Evolutionary conservation across 352 stramenopile species (phyloP).

Genomic region (Globisporangium carolinianum): DNA sequence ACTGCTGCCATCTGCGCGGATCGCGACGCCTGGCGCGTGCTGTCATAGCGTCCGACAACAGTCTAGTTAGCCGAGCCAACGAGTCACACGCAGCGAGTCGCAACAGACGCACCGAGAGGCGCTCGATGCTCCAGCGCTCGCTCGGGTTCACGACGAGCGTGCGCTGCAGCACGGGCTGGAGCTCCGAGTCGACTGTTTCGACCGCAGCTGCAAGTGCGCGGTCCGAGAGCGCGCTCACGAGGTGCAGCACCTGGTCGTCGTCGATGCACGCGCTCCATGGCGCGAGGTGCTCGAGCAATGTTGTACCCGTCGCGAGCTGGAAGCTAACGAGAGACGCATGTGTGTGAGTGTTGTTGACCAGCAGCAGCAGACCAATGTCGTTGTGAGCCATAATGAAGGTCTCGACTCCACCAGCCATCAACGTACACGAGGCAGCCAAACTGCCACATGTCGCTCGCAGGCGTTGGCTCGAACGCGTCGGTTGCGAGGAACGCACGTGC

Average conservation of each 20-base stretch:
- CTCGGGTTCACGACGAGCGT: constrained; percentile 36
- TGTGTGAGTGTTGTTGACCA: no score
- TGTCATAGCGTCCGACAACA: not conserved
- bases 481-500: constrained; percentile 34
- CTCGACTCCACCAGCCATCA: not conserved
- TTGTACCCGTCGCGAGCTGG: constrained; percentile 35
- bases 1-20: not conserved
- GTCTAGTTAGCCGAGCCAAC: no score
- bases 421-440: constrained; percentile 69
- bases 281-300: constrained; percentile 32
- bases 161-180: constrained; percentile 34
- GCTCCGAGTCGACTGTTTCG: constrained; percentile 17
- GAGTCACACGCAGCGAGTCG: no score
- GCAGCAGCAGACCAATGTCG: not conserved
- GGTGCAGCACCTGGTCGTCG: constrained; percentile 32
- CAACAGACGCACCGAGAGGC: constrained; percentile 23
- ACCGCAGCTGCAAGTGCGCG: constrained; percentile 32
- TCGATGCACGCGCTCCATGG: constrained; percentile 36
- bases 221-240: constrained; percentile 54
- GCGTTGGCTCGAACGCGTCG: constrained; percentile 34
- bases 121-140: constrained; percentile 45
- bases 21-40: constrained; percentile 1
- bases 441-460: constrained; percentile 62
- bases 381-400: not conserved
- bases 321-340: constrained; percentile 22